Base-by-base conservation (phyloP, 345 rosid genomes). In the Lepidium aucheri region DNA sequence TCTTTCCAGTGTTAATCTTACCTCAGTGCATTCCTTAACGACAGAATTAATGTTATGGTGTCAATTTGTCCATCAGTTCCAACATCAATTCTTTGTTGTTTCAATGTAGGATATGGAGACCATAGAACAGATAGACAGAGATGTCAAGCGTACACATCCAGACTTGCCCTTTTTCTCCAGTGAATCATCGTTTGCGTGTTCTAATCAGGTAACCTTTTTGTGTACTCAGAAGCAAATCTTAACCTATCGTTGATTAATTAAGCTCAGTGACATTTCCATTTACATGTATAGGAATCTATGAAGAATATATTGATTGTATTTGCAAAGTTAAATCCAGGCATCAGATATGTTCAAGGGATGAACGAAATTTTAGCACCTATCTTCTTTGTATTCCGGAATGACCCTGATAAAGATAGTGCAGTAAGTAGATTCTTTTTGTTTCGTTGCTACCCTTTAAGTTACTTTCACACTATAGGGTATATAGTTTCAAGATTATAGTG, bases 341-440 rank as follows among this genome's bases (percentile, higher is more conserved):
- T 94, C 80, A 83, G 96, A 87, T 94, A 94, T 79, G 96, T 94
- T 68, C 99, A 94, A 84, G 99, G 97, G 81, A 94, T 94, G 99
- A 94, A 94, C 73, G 99, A 94, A 75, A 82, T 90, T 64, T 75
- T 94, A 82, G 97, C 97, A 55, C 99, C 96, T 54, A 62, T 94
- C 70, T 94, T 76, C 56, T 90, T 90, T 72, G 88, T 91, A 39
- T 94, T 90, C 75, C 88, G 68, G 69, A 94, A 82, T 69, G 96
- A 94, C 72, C 91, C 88, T n/a, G 93, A 90, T 33, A 88, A 73
- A 75, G 95, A 85, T 72, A 84, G 73, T 83, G 84, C 87, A 63
- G 97, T 94, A 73, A 77, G 89, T 73, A 35, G 47, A 46, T 70
- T 57, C 55, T 52, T 8, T 53, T 40, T 41, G 14, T 63, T 57